These are phyloP conservation scores for Termitomyces sp. DNA, from an alignment of 768 basidiomycete genomes.

Conservation along the genomic window DNA sequence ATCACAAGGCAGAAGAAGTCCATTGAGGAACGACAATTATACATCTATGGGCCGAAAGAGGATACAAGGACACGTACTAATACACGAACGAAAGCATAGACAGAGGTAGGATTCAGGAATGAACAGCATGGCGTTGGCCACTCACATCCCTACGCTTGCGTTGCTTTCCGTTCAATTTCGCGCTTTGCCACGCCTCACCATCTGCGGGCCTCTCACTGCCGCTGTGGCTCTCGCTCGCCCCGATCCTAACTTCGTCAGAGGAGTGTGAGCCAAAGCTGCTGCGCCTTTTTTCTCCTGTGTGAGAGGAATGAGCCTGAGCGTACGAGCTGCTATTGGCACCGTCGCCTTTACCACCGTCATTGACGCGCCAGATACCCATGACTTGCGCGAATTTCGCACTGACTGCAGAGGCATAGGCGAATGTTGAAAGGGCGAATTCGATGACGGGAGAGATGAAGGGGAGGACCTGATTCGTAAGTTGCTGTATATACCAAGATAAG, in stretches of 20 bases:
- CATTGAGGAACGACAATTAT: not conserved
- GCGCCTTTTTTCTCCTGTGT: not conserved
- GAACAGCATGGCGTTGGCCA: not conserved
- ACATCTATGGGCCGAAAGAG: too few relatives aligned
- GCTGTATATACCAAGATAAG: conserved; percentile 13
- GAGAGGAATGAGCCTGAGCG: not conserved
- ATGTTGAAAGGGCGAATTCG: conserved; percentile 12
- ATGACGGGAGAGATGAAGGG: conserved; percentile 20
- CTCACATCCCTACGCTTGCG: not conserved
- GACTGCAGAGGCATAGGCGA: conserved; percentile 17
- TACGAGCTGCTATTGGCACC: not conserved
- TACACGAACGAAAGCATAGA: not conserved
- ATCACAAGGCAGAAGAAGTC: too few relatives aligned
- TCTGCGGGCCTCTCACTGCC: not conserved
- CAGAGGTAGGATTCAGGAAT: not conserved
- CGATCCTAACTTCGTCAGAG: not conserved
- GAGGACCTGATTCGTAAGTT: conserved; percentile 17
- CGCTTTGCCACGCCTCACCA: not conserved
- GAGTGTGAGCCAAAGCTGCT: not conserved
- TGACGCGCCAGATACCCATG: conserved; percentile 24
- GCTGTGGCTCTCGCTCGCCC: not conserved
- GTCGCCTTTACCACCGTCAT: not conserved
- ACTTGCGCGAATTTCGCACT: conserved; percentile 25
- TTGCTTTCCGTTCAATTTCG: not conserved
- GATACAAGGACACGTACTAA: not conserved